Conservation (phyloP, 306 rosid genomes). For the Fagus crenata region DNA sequence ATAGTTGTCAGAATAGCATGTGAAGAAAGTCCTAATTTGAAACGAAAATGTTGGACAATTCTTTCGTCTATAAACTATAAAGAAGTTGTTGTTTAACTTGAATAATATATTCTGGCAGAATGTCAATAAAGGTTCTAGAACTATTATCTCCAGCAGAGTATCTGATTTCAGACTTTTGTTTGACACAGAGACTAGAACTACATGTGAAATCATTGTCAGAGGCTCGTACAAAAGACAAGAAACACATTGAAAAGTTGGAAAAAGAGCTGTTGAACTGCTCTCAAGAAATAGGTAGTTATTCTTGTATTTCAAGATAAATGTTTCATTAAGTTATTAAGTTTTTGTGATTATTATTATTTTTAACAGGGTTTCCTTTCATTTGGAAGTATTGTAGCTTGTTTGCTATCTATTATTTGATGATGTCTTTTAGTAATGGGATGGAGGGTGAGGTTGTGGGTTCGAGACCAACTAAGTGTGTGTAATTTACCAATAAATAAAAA, state of each 20-base stretch:
- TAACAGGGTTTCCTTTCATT: background rate
- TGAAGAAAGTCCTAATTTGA: background rate
- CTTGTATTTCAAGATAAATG: background rate
- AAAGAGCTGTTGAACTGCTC: conserved; percentile 76
- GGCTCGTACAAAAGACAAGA: conserved; percentile 57
- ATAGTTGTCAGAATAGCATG: background rate
- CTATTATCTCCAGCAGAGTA: background rate
- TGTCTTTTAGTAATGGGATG: background rate
- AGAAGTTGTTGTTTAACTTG: conserved; percentile 11
- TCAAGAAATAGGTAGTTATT: conserved; percentile 76
- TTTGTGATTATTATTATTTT: background rate
- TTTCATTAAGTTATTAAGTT: background rate
- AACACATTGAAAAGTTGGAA: conserved; percentile 57
- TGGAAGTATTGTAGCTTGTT: conserved; percentile 8
- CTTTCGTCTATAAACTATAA: background rate
- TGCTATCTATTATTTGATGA: background rate
- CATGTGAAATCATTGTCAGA: conserved; percentile 55
- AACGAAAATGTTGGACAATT: conserved; percentile 6
- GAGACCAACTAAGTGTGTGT: no score
- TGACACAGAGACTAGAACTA: conserved; percentile 57
- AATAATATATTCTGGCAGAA: conserved; percentile 1
- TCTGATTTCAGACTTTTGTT: conserved; percentile 35
- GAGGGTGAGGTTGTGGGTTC: no score
- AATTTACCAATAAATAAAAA: no score
- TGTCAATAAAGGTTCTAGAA: background rate